Conservation (phyloP, 2,329 filamentous ascomycete genomes). For the Dryadomyces quercus-mongolicae region DNA sequence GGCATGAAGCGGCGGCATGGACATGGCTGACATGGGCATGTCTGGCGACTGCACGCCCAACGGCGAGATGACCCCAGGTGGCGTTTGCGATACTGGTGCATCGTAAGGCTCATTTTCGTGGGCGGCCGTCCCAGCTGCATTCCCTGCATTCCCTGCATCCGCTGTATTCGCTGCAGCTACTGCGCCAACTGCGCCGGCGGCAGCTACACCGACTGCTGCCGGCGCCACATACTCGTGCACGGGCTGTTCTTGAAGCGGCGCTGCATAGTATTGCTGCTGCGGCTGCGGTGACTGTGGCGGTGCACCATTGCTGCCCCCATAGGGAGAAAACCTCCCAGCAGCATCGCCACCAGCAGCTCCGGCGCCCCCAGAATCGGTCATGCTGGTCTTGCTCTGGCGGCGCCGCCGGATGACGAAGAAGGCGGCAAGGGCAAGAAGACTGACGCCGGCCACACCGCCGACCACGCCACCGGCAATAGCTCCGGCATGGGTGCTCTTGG, state of each 20-base stretch:
- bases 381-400: conserved; percentile 6
- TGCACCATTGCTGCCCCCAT: not conserved
- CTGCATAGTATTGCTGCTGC: conserved; percentile 8
- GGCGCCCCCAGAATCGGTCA: not conserved
- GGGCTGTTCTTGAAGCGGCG: not conserved
- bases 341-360: conserved; percentile 2
- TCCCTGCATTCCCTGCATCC: not conserved
- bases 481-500: conserved; percentile 11
- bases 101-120: not conserved
- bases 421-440: conserved; percentile 16
- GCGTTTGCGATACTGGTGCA: not conserved
- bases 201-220: not conserved
- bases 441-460: conserved; percentile 20
- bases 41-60: not conserved
- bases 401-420: conserved; percentile 17
- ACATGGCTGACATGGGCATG: not conserved
- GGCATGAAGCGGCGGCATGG: not conserved
- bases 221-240: too few species aligned
- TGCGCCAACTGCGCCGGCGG: conserved; percentile 2
- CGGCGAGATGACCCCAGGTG: not conserved
- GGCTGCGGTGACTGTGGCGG: conserved; percentile 4
- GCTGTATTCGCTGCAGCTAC: not conserved
- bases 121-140: not conserved
- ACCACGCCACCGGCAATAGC: conserved; percentile 18
- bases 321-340: conserved; percentile 1